Percentiles rank a stretch among this genome's conserved stretches.
phyloP scores from a whole-genome alignment of 176 grass and related monocot species.

The Oryza glaberrima region DNA sequence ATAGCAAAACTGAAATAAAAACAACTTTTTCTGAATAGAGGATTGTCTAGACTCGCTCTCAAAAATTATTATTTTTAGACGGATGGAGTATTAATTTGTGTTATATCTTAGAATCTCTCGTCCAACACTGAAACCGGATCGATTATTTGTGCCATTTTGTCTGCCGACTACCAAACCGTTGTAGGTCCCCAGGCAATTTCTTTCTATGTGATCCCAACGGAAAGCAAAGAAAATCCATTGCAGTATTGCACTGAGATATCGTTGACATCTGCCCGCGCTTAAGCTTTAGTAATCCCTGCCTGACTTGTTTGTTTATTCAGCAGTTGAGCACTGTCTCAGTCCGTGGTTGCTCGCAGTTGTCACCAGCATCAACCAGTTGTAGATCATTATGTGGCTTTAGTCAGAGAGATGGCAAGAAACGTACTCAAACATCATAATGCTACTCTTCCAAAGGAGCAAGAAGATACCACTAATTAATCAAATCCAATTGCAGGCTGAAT shows the following conservation, averaged over 20 bases:
- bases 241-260: neutral
- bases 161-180: too few species aligned
- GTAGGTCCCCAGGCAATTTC: too few species aligned
- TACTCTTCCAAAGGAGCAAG: neutral
- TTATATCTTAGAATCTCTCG: too few species aligned
- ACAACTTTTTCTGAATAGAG: too few species aligned
- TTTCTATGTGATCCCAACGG: too few species aligned
- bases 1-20: too few species aligned
- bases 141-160: too few species aligned
- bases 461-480: too few species aligned
- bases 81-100: too few species aligned
- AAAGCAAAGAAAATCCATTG: neutral
- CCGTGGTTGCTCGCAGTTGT: neutral
- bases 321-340: neutral
- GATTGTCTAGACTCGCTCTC: too few species aligned
- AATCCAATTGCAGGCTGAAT: neutral
- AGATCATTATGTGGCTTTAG: neutral
- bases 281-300: neutral
- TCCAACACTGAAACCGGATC: too few species aligned
- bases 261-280: neutral
- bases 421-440: neutral
- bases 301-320: constrained; percentile 17
- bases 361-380: neutral
- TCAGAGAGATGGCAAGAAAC: neutral
- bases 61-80: too few species aligned